phyloP scores from a whole-genome alignment of 371 early-diverging fungal genomes.

The Rhizopus sp. region DNA sequence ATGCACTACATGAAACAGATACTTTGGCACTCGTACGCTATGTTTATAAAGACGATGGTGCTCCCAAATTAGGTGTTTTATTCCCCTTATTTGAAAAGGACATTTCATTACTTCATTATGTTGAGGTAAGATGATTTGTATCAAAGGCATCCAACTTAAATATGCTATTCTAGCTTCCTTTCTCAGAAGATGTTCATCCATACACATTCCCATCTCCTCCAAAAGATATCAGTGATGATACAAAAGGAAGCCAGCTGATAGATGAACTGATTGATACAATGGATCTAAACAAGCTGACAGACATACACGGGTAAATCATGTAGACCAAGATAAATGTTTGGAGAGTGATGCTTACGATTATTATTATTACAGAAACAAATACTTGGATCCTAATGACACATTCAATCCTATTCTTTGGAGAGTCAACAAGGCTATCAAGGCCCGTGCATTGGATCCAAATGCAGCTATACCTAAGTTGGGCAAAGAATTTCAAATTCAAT shows the following conservation, averaged over 20 bases:
- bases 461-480: slow-evolving; percentile 54
- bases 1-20: slow-evolving; percentile 55
- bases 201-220: slow-evolving; percentile 2
- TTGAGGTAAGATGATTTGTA: slow-evolving; percentile 46
- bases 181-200: slow-evolving; percentile 64
- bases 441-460: slow-evolving; percentile 56
- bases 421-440: slow-evolving; percentile 55
- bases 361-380: slow-evolving; percentile 27
- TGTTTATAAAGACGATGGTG: slow-evolving; percentile 50
- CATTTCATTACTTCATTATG: slow-evolving; percentile 54
- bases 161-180: slow-evolving; percentile 57
- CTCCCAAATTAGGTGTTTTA: slow-evolving; percentile 68
- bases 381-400: slow-evolving; percentile 43
- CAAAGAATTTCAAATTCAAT: slow-evolving; percentile 15
- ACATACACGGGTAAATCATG: slow-evolving; percentile 3
- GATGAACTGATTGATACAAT: slow-evolving; percentile 13
- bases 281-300: slow-evolving; percentile 10
- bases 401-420: slow-evolving; percentile 66
- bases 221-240: background rate
- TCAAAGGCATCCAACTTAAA: background rate
- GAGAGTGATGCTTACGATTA: background rate
- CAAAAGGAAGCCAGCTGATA: slow-evolving; percentile 4
- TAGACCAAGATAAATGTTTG: slow-evolving; percentile 9
- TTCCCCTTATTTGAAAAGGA: slow-evolving; percentile 54
- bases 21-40: slow-evolving; percentile 64